Evolutionary conservation across 495 filamentous ascomycete species (phyloP).

Genomic region (Aspergillus asperescens): DNA sequence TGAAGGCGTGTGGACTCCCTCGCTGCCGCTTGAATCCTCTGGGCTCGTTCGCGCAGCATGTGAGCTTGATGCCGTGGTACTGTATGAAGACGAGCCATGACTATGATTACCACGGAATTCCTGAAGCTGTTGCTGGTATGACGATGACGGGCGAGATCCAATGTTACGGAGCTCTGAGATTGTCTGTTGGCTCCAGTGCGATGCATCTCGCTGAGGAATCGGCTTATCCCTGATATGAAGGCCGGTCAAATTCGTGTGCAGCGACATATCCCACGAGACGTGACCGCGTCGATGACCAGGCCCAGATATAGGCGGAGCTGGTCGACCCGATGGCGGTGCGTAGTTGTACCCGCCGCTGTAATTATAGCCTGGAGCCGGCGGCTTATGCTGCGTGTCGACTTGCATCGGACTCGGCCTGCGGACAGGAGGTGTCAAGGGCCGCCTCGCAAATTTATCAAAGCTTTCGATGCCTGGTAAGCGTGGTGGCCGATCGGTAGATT

Average conservation of each 20-base stretch:
- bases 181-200: conserved; percentile 48
- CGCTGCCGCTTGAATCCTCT: conserved; percentile 67
- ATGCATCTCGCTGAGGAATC: conserved; percentile 48
- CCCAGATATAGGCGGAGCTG: conserved; percentile 44
- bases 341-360: conserved; percentile 42
- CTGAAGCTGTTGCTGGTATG: conserved; percentile 37
- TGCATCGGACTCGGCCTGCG: conserved; percentile 65
- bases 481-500: conserved; percentile 45
- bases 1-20: conserved; percentile 61
- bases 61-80: conserved; percentile 21
- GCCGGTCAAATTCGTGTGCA: conserved; percentile 68
- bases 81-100: conserved; percentile 23
- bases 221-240: conserved; percentile 59
- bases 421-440: conserved; percentile 57
- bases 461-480: conserved; percentile 86
- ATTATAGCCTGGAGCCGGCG: conserved; percentile 31
- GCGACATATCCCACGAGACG: conserved; percentile 67
- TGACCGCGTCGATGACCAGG: conserved; percentile 57
- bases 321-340: conserved; percentile 42
- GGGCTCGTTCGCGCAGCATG: conserved; percentile 55
- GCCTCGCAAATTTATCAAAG: conserved; percentile 65
- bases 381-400: conserved; percentile 48
- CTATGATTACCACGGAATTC: conserved; percentile 24
- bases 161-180: conserved; percentile 40
- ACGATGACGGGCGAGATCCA: conserved; percentile 39